Evolutionary conservation across 2,329 filamentous ascomycete genomes (phyloP).

Genomic region (Trichoderma brevicompactum): DNA sequence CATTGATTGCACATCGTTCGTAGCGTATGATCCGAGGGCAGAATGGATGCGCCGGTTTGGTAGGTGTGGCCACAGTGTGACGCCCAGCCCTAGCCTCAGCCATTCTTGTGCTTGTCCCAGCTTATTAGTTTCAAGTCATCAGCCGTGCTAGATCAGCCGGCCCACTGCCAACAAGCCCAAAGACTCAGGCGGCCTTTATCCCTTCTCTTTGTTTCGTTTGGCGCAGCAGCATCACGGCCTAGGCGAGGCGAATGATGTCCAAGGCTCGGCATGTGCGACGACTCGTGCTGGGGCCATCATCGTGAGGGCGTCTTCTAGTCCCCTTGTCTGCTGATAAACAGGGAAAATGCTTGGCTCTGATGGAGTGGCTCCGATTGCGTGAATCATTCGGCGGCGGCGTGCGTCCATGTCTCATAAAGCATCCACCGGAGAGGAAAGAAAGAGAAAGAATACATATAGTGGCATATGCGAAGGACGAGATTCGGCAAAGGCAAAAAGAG

Average conservation of each 20-base stretch:
- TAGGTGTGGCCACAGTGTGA: constrained; percentile 18
- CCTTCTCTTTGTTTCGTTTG: background rate
- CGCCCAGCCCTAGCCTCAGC: constrained; percentile 15
- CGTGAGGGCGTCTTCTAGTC: constrained; percentile 16
- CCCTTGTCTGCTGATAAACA: constrained; percentile 9
- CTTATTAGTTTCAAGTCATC: constrained; percentile 21
- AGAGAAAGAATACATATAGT: background rate
- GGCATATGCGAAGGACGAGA: constrained; percentile 4
- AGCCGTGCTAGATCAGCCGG: constrained; percentile 13
- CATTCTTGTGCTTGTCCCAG: constrained; percentile 1
- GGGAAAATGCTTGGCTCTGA: constrained; percentile 19
- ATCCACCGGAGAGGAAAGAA: background rate
- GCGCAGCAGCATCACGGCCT: background rate
- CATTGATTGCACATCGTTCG: constrained; percentile 1
- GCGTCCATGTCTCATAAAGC: constrained; percentile 20
- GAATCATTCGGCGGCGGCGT: constrained; percentile 21
- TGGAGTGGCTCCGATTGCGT: constrained; percentile 26
- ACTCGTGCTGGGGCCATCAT: constrained; percentile 18
- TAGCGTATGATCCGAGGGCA: constrained; percentile 3
- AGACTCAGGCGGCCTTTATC: background rate
- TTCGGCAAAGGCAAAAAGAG: constrained; percentile 20
- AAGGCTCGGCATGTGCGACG: constrained; percentile 16
- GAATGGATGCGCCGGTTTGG: constrained; percentile 3
- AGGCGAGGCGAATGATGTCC: constrained; percentile 17
- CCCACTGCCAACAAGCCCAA: constrained; percentile 9